A percentile compares a stretch with the other conserved stretches of the same genome.
Conservation (phyloP, 805 yeast genomes). For the Cyberlindnera euphorbiiphila region DNA sequence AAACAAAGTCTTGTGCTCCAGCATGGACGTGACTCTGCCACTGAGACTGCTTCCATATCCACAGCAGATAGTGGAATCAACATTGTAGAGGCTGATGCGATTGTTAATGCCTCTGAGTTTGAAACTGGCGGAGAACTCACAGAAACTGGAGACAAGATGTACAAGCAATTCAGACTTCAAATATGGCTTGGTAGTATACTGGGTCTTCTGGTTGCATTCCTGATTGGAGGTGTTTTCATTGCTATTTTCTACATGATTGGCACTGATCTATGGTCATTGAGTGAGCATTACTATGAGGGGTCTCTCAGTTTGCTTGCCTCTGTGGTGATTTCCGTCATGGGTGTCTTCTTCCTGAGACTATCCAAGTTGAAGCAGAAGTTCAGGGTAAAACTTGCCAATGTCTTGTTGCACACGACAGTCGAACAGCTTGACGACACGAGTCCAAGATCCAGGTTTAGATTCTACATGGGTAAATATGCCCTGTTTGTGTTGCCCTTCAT, state of each 20-base stretch:
- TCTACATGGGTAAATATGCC: conserved; percentile 56
- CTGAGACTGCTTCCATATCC: not conserved
- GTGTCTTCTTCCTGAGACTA: conserved; percentile 73
- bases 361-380: conserved; percentile 82
- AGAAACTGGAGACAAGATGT: conserved; percentile 31
- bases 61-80: conserved; percentile 11
- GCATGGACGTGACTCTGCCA: conserved; percentile 25
- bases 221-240: conserved; percentile 72
- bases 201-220: conserved; percentile 66
- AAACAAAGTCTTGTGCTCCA: conserved; percentile 49
- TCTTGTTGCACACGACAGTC: conserved; percentile 32
- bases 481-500: conserved; percentile 76
- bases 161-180: conserved; percentile 53
- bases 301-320: conserved; percentile 74
- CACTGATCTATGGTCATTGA: conserved; percentile 78
- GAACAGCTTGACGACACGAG: conserved; percentile 17
- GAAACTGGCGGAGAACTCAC: conserved; percentile 6
- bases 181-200: conserved; percentile 78
- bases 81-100: conserved; percentile 1
- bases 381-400: conserved; percentile 53
- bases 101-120: conserved; percentile 1
- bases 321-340: conserved; percentile 80
- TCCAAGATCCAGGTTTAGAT: conserved; percentile 27
- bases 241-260: conserved; percentile 72
- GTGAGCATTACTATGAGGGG: conserved; percentile 91